phyloP scores from a whole-genome alignment of 2,329 filamentous ascomycete species.

The Torrubiella hemipterigena region DNA sequence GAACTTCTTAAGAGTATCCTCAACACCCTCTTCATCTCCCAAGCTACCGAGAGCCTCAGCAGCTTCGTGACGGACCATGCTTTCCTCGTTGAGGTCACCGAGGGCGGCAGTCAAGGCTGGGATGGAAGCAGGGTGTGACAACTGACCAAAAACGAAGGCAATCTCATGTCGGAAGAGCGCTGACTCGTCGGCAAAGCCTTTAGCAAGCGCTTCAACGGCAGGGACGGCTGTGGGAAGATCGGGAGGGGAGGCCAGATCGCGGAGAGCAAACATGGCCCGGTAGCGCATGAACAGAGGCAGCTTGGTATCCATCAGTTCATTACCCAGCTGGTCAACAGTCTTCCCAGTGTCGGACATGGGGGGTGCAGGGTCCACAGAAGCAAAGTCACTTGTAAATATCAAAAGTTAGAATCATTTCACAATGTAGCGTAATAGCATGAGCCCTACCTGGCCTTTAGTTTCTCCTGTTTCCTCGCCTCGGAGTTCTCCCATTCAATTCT shows the following conservation, averaged over 20 bases:
- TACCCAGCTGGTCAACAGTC: constrained; percentile 63
- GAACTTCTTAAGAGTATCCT: constrained; percentile 72
- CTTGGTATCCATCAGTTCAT: constrained; percentile 64
- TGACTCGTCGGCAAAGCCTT: constrained; percentile 73
- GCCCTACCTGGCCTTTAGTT: constrained; percentile 65
- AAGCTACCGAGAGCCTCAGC: constrained; percentile 91
- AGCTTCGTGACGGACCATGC: constrained; percentile 97
- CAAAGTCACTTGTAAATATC: constrained; percentile 62
- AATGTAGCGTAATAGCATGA: constrained; percentile 2
- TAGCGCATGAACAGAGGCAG: constrained; percentile 84
- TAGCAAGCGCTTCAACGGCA: constrained; percentile 76
- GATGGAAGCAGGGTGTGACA: constrained; percentile 93
- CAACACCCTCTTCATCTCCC: constrained; percentile 86
- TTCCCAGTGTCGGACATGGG: constrained; percentile 62
- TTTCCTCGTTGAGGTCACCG: constrained; percentile 67
- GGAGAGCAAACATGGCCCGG: constrained; percentile 93
- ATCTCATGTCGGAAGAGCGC: constrained; percentile 96
- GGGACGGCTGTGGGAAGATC: constrained; percentile 79
- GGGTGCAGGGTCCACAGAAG: constrained; percentile 89
- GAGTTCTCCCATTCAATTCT: constrained; percentile 89
- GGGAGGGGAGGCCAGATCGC: constrained; percentile 87
- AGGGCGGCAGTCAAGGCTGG: constrained; percentile 72
- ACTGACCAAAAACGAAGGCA: constrained; percentile 93
- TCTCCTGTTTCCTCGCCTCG: constrained; percentile 58
- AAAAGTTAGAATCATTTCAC: constrained; percentile 13